A percentile compares a stretch with the other conserved stretches of the same genome.
These are phyloP conservation scores for Quercus suber DNA, from an alignment of 306 rosid genomes.

Conservation along the genomic window DNA sequence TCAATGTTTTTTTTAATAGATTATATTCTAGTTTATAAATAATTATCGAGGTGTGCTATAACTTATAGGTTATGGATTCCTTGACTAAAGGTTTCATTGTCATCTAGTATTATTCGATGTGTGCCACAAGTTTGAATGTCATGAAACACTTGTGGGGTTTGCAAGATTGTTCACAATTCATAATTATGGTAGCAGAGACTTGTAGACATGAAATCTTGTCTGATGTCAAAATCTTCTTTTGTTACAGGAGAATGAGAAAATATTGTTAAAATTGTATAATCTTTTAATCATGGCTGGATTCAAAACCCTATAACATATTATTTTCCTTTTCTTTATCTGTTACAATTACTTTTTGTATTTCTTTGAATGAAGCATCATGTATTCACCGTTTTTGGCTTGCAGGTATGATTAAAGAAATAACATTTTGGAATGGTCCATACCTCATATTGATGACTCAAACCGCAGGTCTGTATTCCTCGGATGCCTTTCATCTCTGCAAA, in stretches of 20 bases:
- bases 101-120: neutral
- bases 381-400: constrained; percentile 17
- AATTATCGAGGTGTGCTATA: neutral
- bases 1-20: neutral
- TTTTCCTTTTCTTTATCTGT: neutral
- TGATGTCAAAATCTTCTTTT: neutral
- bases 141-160: neutral
- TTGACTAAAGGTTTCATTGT: neutral
- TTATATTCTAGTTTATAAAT: neutral
- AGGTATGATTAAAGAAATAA: constrained; percentile 88
- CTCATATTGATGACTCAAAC: constrained; percentile 74
- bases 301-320: neutral
- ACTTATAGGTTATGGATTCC: neutral
- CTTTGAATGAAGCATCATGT: no score
- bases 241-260: neutral
- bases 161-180: neutral
- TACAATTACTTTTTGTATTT: neutral
- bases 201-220: neutral
- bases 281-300: no score
- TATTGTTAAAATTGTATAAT: neutral
- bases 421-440: constrained; percentile 84
- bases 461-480: constrained; percentile 54
- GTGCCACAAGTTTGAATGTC: neutral
- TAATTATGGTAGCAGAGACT: neutral
- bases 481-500: neutral